Conservation (phyloP, 75 land plant species). For the Selaginella moellendorffii region DNA sequence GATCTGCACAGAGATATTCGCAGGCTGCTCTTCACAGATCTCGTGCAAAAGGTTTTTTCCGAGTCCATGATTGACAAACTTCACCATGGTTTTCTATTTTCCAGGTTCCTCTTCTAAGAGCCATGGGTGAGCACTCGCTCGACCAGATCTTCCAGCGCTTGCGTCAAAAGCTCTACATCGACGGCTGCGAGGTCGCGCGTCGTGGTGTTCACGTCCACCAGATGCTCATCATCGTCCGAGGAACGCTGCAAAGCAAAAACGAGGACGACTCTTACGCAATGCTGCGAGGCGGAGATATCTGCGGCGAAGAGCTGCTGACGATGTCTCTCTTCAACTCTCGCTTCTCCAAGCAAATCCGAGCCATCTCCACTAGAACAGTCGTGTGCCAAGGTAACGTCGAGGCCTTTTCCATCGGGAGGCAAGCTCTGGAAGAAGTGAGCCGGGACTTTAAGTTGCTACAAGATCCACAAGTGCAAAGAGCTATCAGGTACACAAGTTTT, state of each 20-base stretch:
- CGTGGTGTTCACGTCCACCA: neutral
- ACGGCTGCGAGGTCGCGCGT: neutral
- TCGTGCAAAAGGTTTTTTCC: constrained; percentile 38
- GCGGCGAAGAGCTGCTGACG: constrained; percentile 7
- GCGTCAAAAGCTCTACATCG: constrained; percentile 5
- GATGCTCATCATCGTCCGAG: neutral
- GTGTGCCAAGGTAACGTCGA: neutral
- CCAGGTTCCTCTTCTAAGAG: neutral
- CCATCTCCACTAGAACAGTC: neutral
- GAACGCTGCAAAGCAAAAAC: neutral
- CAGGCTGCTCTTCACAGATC: constrained; percentile 41
- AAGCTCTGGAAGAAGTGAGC: constrained; percentile 1
- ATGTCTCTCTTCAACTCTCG: neutral
- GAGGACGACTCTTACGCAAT: neutral
- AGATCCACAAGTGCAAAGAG: neutral
- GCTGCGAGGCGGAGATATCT: neutral
- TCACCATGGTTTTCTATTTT: no score
- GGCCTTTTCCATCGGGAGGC: neutral
- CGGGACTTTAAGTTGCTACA: neutral
- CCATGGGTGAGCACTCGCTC: neutral
- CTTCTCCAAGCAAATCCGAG: neutral
- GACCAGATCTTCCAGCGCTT: constrained; percentile 1
- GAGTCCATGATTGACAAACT: neutral
- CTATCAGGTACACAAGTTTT: neutral
- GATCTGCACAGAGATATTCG: constrained; percentile 60